These are phyloP conservation scores for Annulohypoxylon bovei DNA, from an alignment of 495 filamentous ascomycete species.

Conservation along the genomic window DNA sequence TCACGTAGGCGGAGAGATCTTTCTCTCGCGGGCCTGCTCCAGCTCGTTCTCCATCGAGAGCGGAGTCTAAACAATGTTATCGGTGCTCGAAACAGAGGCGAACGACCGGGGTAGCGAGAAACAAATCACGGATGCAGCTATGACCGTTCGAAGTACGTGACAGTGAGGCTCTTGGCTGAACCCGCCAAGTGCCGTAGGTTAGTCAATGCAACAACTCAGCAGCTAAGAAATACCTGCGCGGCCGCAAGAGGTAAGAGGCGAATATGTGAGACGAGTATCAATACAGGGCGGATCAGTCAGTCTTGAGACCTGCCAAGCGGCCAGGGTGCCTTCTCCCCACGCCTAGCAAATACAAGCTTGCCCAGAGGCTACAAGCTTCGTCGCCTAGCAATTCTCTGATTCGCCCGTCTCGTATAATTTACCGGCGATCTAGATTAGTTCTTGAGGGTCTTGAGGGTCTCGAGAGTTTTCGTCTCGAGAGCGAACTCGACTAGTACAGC, in stretches of 20 bases:
- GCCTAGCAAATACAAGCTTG: constrained; percentile 20
- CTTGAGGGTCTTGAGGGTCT: neutral
- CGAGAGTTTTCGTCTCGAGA: constrained; percentile 15
- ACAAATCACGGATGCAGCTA: constrained; percentile 18
- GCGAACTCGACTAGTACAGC: constrained; percentile 18
- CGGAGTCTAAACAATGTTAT: constrained; percentile 33
- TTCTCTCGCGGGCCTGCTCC: constrained; percentile 2
- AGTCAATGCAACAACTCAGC: constrained; percentile 37
- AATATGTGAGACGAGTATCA: constrained; percentile 43
- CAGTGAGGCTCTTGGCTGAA: constrained; percentile 46
- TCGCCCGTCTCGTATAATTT: constrained; percentile 12
- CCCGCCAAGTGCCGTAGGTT: constrained; percentile 44
- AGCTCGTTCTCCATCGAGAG: constrained; percentile 37
- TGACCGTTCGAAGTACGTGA: constrained; percentile 35
- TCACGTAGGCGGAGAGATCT: constrained; percentile 33
- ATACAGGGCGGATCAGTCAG: constrained; percentile 41
- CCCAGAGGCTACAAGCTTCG: constrained; percentile 23
- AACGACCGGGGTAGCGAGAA: constrained; percentile 24
- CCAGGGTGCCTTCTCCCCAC: constrained; percentile 29
- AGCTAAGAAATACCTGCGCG: constrained; percentile 13
- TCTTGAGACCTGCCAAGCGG: constrained; percentile 55
- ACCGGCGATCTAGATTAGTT: constrained; percentile 21
- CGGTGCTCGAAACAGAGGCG: constrained; percentile 46
- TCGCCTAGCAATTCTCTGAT: constrained; percentile 23
- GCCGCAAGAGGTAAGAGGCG: constrained; percentile 26